Base-by-base conservation (phyloP, 2,329 filamentous ascomycete species). In the Chaetomiaceae sp. region DNA sequence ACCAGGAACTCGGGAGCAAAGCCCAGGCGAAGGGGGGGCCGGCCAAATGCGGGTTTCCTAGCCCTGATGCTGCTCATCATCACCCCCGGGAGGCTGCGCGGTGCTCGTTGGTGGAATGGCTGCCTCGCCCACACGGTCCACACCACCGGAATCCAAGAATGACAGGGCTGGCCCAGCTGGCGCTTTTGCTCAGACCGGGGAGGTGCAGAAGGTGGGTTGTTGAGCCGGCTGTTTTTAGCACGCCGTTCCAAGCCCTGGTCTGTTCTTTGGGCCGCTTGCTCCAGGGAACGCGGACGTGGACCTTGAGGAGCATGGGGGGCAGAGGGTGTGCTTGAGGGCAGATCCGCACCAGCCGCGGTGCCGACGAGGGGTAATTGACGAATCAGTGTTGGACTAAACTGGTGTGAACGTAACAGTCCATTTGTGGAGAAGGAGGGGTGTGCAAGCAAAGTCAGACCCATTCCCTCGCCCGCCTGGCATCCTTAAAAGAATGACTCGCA, bases 171-270 rank as follows among this genome's bases (percentile, higher is more conserved):
- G 48, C 26, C 18, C 37, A 30, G 36, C 19, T 43, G 40, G 42
- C 43, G 46, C 45, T 43, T 47, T 49, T 46, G 38, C 44, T 49
- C 42, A 38, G 47, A 51, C 34, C 50, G 50, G 42, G 22, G 47
- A 43, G 49, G 41, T 48, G 50, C 44, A 47, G 48, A 35, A 39
- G 38, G 44, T 41, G 47, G 41, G 44, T 47, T 47, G 39, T 47
- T 47, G 39, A 47, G 42, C 26, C 39, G 34, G 49, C 50, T 57
- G 52, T 57, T 54, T 56, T 58, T 58, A 54, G 54, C 49, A 54
- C 50, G 32, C 45, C 20, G 41, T 54, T 44, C 50, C 36, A 38
- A 42, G 46, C 50, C 54, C 50, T 47, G 51, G 53, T 48, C 49
- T 37, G 39, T 47, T 48, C 33, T 27, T 38, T 34, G 34, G 48